These are phyloP conservation scores for Cladobotryum protrusum DNA, from an alignment of 2,329 filamentous ascomycete species.

Conservation along the genomic window DNA sequence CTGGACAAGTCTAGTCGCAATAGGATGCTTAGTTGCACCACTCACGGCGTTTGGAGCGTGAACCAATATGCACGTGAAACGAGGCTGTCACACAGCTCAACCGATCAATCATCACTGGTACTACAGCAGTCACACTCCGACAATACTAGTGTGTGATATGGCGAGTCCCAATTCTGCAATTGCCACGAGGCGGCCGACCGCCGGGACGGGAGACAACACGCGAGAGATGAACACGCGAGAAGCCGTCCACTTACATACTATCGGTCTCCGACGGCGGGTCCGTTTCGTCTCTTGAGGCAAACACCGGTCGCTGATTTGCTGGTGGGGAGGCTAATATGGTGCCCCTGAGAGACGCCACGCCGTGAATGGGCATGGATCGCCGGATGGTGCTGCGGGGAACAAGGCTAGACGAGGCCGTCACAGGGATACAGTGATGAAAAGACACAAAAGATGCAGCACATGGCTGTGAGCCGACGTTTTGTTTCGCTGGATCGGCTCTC, in stretches of 20 bases:
- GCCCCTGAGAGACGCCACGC: background rate
- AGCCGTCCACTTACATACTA: background rate
- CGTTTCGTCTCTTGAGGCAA: background rate
- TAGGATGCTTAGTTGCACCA: no score
- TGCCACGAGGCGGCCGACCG: background rate
- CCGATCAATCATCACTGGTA: no score
- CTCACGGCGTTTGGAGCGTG: no score
- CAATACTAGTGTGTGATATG: no score
- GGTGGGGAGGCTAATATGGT: background rate
- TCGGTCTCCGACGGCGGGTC: background rate
- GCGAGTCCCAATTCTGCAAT: background rate
- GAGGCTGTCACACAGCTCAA: no score
- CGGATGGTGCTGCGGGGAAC: background rate
- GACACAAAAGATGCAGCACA: background rate
- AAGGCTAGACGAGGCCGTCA: background rate
- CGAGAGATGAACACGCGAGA: background rate
- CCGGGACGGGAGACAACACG: background rate
- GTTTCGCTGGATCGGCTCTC: background rate
- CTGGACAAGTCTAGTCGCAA: no score
- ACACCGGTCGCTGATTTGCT: background rate
- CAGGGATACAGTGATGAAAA: background rate
- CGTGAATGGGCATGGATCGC: background rate
- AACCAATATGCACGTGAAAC: no score
- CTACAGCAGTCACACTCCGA: no score
- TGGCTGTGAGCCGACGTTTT: background rate